Percentiles rank a stretch among this genome's conserved stretches.
Conservation (phyloP, 345 rosid species). For the Bruguiera parviflora region DNA sequence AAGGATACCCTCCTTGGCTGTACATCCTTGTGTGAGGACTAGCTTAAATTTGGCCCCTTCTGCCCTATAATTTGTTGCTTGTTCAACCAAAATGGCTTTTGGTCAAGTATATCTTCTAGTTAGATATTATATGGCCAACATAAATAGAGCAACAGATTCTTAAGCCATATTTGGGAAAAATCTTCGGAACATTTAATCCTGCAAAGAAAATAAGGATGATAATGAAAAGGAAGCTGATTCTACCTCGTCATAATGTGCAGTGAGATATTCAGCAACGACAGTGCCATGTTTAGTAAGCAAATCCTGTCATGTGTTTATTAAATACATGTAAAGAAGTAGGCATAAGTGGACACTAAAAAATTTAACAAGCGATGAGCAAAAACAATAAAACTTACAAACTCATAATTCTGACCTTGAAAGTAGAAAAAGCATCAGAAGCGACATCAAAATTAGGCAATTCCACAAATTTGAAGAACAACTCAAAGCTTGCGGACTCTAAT, state of each 20-base stretch:
- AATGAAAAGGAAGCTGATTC: not conserved
- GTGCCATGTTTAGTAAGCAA: slow-evolving; percentile 78
- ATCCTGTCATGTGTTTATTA: slow-evolving; percentile 53
- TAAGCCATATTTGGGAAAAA: slow-evolving; percentile 2
- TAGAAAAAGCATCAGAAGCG: slow-evolving; percentile 96
- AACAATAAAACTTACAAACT: slow-evolving; percentile 17
- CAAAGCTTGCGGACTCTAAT: slow-evolving; percentile 90
- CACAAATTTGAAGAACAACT: slow-evolving; percentile 92
- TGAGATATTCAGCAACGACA: slow-evolving; percentile 72
- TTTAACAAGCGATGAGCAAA: slow-evolving; percentile 9
- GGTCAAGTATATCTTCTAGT: not conserved
- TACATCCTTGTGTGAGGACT: not conserved
- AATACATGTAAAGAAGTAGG: slow-evolving; percentile 8
- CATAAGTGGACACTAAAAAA: slow-evolving; percentile 9
- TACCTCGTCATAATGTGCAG: slow-evolving; percentile 84
- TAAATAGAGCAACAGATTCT: not conserved
- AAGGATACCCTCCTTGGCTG: not conserved
- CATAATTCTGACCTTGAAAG: slow-evolving; percentile 71
- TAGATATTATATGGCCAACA: slow-evolving; percentile 8
- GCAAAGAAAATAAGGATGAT: too few relatives aligned
- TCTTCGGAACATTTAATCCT: too few relatives aligned
- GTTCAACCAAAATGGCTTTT: slow-evolving; percentile 2
- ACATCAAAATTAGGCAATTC: slow-evolving; percentile 91
- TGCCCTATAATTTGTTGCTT: not conserved
- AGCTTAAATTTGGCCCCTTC: not conserved